Base-by-base conservation (phyloP, 306 rosid genomes). In the Lathyrus aphaca region DNA sequence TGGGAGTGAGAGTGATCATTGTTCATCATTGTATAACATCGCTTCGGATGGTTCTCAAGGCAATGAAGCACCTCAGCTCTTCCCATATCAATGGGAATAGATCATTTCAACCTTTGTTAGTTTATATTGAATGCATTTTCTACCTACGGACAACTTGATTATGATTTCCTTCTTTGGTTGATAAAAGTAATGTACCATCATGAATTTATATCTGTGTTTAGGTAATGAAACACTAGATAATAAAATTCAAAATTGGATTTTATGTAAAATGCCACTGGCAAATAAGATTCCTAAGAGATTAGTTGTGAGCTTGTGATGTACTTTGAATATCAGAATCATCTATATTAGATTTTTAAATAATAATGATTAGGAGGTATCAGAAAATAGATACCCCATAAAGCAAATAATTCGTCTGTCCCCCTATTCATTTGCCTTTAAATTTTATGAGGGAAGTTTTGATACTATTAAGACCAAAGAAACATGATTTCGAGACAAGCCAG, bases 31-130 rank as follows among this genome's bases (percentile, higher is more conserved):
- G 82, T 88, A 84, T 77, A 87, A 74, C 80, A 39, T 86, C 12
- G 88, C 78, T 6, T 76, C 86, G 70, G 77, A 81, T 75, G 90
- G 76, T 15, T 80, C 91, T 3, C 88, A 76, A 18, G 81, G 81
- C 40, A 84, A 65, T 68, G 86, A 80, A 30, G 73, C 87, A 66
- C 83, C 94, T 53, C 92, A 84, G 65, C 81, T 82, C 17, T 90
- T 84, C 61, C 93, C 97, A 12, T 95, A 85, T 65, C 92, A 77
- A 16, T 95, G 97, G 99, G 90, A 81, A 46, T 86, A 74, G 76
- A 57, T 11, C n/a, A 10, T 11, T 17, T 37, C 59, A 46, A 21
- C 25, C 45, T 77, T 32, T 30, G 72, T 56, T 56, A 6, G 38
- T 56, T 56, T 4, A 19, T 6, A 27, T 13, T 4, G 5, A 25